Conservation (phyloP, 129 eudicot genomes). For the Apium graveolens region DNA sequence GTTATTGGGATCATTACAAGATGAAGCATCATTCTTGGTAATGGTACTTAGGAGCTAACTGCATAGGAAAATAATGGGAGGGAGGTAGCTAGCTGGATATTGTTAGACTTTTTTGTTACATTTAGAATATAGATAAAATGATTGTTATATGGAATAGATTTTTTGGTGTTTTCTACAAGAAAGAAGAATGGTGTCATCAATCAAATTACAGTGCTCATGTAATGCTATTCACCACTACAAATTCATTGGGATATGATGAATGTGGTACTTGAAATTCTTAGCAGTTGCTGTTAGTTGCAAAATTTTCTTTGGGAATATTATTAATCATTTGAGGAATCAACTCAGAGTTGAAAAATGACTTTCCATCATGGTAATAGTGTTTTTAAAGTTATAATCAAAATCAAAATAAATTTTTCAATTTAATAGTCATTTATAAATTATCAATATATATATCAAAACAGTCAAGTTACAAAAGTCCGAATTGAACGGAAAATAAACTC, state of each 20-base stretch:
- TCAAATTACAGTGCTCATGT: background rate
- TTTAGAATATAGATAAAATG: background rate
- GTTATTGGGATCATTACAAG: slow-evolving; percentile 1
- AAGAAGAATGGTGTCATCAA: background rate
- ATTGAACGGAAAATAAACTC: too few species aligned
- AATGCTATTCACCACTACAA: too few species aligned
- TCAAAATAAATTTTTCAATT: too few species aligned
- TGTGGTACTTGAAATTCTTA: background rate
- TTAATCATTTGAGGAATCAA: too few species aligned
- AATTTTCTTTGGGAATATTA: background rate
- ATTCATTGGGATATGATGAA: too few species aligned
- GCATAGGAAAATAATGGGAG: background rate
- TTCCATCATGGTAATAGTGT: too few species aligned
- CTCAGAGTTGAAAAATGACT: too few species aligned
- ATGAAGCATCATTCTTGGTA: slow-evolving; percentile 5
- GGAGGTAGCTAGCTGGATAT: background rate
- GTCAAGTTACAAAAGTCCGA: too few species aligned
- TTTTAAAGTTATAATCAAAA: too few species aligned
- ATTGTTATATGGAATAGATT: background rate
- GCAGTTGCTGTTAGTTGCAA: background rate
- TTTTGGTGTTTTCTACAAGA: background rate
- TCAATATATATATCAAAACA: too few species aligned
- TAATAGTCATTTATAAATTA: too few species aligned
- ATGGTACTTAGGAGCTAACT: background rate
- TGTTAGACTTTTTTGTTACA: background rate